A percentile compares a stretch with the other conserved stretches of the same genome.
These are phyloP conservation scores for Claviceps fusiformis DNA, from an alignment of 2,329 filamentous ascomycete genomes.

Conservation along the genomic window DNA sequence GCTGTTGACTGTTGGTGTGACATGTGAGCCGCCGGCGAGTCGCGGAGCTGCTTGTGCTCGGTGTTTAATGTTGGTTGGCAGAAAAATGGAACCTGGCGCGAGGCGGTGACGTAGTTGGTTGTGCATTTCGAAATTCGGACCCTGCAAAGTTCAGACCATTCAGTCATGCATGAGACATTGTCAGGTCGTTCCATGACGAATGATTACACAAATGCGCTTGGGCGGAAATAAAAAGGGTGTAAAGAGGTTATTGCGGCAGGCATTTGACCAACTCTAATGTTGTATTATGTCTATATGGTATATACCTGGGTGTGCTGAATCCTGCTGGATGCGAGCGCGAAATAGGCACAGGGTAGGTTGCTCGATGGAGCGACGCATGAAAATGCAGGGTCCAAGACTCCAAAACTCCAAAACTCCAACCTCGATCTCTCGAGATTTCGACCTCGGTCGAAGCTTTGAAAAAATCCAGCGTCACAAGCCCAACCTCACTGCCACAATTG, in stretches of 20 bases:
- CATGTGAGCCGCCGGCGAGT: not conserved
- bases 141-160: no score
- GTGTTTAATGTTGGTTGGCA: conserved; percentile 6
- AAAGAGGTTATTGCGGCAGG: no score
- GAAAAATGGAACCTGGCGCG: conserved; percentile 1
- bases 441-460: not conserved
- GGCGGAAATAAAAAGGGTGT: no score
- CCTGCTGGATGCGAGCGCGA: not conserved
- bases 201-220: no score
- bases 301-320: not conserved
- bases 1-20: not conserved
- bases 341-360: not conserved
- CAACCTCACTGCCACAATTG: not conserved
- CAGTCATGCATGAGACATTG: not conserved
- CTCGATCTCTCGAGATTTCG: not conserved
- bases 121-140: not conserved
- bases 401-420: not conserved
- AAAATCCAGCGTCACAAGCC: not conserved
- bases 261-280: no score
- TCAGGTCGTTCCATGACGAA: not conserved
- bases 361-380: not conserved
- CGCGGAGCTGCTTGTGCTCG: not conserved
- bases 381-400: not conserved
- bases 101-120: conserved; percentile 6
- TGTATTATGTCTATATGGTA: not conserved